Evolutionary conservation across 2,329 filamentous ascomycete genomes (phyloP).

Genomic region (Paraphaeosphaeria minitans): DNA sequence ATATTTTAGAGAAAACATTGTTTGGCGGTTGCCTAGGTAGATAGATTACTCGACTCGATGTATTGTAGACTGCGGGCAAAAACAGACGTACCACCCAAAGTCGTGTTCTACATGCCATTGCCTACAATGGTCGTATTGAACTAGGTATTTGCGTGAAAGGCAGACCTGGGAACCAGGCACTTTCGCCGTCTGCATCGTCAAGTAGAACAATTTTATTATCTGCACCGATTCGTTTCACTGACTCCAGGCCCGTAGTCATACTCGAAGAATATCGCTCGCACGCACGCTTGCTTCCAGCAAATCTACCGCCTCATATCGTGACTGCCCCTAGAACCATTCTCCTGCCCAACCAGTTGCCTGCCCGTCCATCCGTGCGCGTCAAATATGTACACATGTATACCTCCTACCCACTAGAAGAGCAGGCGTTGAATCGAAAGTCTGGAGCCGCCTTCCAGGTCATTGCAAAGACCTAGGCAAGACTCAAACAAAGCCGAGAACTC

Average conservation of each 20-base stretch:
- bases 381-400: slow-evolving; percentile 14
- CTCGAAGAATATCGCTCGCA: slow-evolving; percentile 1
- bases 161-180: too few relatives aligned
- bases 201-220: slow-evolving; percentile 6
- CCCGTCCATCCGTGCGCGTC: slow-evolving; percentile 2
- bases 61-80: too few relatives aligned
- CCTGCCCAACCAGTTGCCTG: not conserved
- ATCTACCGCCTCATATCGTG: not conserved
- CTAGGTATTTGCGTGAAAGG: too few relatives aligned
- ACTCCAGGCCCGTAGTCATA: not conserved
- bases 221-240: not conserved
- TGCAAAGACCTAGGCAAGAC: not conserved
- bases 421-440: not conserved
- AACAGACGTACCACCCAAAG: not conserved
- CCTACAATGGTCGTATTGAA: too few relatives aligned
- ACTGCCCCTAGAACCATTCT: not conserved
- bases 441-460: not conserved
- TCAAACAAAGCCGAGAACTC: not conserved
- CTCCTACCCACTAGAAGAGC: not conserved
- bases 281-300: slow-evolving; percentile 3
- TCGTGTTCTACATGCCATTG: too few relatives aligned
- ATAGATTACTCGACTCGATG: too few relatives aligned
- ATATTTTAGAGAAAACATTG: too few relatives aligned
- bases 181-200: not conserved
- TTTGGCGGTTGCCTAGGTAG: too few relatives aligned